Conservation (phyloP, 2,329 filamentous ascomycete genomes). For the Colletotrichum musae region DNA sequence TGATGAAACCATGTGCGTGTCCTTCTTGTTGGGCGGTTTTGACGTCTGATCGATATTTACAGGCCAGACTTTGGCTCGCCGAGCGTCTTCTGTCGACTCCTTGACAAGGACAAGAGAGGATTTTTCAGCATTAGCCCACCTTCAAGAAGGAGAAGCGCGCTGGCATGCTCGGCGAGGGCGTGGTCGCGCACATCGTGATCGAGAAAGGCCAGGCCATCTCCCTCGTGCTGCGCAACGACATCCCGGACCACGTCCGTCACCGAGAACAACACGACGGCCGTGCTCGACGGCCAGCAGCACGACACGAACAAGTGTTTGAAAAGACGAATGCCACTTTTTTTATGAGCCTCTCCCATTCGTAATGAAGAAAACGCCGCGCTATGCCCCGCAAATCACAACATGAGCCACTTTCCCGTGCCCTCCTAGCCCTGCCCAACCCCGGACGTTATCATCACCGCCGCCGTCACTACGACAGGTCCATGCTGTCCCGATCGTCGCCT, state of each 20-base stretch:
- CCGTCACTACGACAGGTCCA: constrained; percentile 59
- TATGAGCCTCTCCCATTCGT: not conserved
- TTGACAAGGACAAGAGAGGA: constrained; percentile 82
- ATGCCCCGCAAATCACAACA: constrained; percentile 37
- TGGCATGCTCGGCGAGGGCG: constrained; percentile 72
- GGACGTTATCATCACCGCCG: not conserved
- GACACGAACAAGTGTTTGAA: constrained; percentile 43
- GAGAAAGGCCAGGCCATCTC: constrained; percentile 78
- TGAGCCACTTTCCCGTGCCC: not conserved
- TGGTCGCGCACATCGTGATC: constrained; percentile 72
- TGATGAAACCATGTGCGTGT: not conserved
- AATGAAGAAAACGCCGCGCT: constrained; percentile 39
- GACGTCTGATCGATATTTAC: not conserved
- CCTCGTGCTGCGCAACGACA: constrained; percentile 77
- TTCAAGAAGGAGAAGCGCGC: constrained; percentile 66
- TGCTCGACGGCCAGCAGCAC: constrained; percentile 75
- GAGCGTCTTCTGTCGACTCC: constrained; percentile 79
- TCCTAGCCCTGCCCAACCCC: not conserved
- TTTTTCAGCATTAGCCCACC: constrained; percentile 78
- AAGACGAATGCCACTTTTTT: constrained; percentile 19
- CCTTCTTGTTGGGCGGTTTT: not conserved
- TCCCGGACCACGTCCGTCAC: constrained; percentile 70
- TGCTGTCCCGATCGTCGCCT: constrained; percentile 59
- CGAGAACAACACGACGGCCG: constrained; percentile 68
- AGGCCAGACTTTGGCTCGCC: constrained; percentile 87